A percentile compares a stretch with the other conserved stretches of the same genome.
These are phyloP conservation scores for Russula emetica DNA, from an alignment of 768 basidiomycete genomes.

Conservation along the genomic window DNA sequence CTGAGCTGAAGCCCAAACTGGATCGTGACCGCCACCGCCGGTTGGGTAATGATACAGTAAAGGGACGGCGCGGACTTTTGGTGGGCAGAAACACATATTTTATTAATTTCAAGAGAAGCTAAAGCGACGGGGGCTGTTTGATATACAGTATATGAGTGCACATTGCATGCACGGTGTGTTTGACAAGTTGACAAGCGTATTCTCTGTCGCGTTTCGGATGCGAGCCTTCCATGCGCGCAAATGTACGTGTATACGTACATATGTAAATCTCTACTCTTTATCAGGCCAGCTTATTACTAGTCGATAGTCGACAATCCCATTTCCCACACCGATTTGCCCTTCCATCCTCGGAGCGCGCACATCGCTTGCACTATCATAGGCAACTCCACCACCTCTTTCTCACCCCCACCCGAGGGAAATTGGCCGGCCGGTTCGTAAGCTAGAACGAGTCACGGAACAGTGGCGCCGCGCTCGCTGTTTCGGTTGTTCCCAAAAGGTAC, in stretches of 20 bases:
- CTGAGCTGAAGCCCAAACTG: neutral
- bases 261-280: conserved; percentile 15
- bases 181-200: neutral
- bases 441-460: neutral
- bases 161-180: neutral
- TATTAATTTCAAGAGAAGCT: no score
- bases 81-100: neutral
- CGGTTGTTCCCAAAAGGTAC: neutral
- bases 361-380: neutral
- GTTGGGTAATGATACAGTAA: conserved; percentile 13
- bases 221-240: neutral
- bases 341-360: conserved; percentile 18
- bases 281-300: no score
- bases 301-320: conserved; percentile 1
- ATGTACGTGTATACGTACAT: conserved; percentile 21
- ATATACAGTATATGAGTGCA: neutral
- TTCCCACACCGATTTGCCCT: neutral
- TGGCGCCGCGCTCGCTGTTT: neutral
- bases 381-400: neutral
- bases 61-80: neutral
- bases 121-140: neutral
- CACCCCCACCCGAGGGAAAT: neutral
- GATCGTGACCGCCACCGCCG: neutral
- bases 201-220: conserved; percentile 1
- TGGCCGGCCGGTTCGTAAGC: neutral